A percentile compares a stretch with the other conserved stretches of the same genome.
These are phyloP conservation scores for Glomus cerebriforme DNA, from an alignment of 192 early-diverging fungal genomes.

Conservation along the genomic window DNA sequence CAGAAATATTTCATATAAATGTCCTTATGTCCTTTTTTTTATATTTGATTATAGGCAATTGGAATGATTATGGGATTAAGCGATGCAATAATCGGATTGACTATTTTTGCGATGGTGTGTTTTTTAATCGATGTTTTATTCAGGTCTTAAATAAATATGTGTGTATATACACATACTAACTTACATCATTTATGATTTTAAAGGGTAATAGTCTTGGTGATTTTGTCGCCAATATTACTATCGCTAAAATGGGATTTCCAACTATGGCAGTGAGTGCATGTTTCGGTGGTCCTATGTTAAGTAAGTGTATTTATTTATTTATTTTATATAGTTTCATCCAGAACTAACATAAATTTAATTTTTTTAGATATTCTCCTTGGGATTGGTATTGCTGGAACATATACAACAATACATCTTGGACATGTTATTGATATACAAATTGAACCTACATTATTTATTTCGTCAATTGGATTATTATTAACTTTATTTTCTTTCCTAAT, in stretches of 20 bases:
- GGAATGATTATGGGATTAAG: slow-evolving; percentile 76
- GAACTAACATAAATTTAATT: neutral
- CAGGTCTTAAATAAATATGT: too few relatives aligned
- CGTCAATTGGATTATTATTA: slow-evolving; percentile 66
- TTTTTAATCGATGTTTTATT: neutral
- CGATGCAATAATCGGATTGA: slow-evolving; percentile 80
- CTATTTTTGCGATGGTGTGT: slow-evolving; percentile 81
- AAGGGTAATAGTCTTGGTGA: slow-evolving; percentile 84
- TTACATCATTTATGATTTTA: slow-evolving; percentile 11
- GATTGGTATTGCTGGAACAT: slow-evolving; percentile 75
- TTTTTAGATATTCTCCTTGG: slow-evolving; percentile 76
- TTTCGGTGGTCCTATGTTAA: slow-evolving; percentile 91
- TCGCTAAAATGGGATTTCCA: slow-evolving; percentile 89
- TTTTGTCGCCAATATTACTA: slow-evolving; percentile 88
- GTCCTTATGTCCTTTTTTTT: too few relatives aligned
- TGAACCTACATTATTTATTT: slow-evolving; percentile 70
- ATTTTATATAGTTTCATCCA: slow-evolving; percentile 18
- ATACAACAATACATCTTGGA: slow-evolving; percentile 51
- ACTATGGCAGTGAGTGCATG: slow-evolving; percentile 95
- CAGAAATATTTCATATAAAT: neutral
- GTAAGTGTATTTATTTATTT: slow-evolving; percentile 41
- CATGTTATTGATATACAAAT: slow-evolving; percentile 58
- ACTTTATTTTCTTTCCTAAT: slow-evolving; percentile 60
- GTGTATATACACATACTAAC: neutral
- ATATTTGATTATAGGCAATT: slow-evolving; percentile 54